These are phyloP conservation scores for Pseudocercospora pini-densiflorae DNA, from an alignment of 2,329 filamentous ascomycete species.

Conservation along the genomic window DNA sequence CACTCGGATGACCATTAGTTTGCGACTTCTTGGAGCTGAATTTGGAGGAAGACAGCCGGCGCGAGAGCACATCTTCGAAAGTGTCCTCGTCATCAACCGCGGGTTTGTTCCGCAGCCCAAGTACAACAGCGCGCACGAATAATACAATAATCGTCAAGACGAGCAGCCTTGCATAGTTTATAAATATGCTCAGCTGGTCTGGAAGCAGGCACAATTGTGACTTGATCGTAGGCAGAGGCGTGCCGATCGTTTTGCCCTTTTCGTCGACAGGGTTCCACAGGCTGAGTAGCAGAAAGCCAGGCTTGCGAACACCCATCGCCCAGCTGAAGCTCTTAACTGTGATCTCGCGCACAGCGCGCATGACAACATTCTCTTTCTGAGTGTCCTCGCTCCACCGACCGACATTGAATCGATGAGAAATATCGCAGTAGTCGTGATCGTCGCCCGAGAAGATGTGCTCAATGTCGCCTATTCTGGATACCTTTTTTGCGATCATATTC, in stretches of 20 bases:
- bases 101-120: constrained; percentile 35
- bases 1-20: constrained; percentile 30
- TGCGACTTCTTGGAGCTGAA: constrained; percentile 16
- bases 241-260: constrained; percentile 35
- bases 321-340: constrained; percentile 95
- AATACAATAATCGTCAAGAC: constrained; percentile 57
- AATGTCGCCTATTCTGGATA: constrained; percentile 69
- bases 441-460: constrained; percentile 91
- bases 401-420: constrained; percentile 67
- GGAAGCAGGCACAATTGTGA: constrained; percentile 90
- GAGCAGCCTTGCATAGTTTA: constrained; percentile 73
- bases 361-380: constrained; percentile 58
- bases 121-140: constrained; percentile 48
- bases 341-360: constrained; percentile 67
- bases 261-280: constrained; percentile 88
- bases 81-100: constrained; percentile 17
- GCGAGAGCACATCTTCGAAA: constrained; percentile 17
- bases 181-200: constrained; percentile 82
- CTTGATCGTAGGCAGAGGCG: constrained; percentile 67
- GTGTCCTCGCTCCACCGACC: constrained; percentile 24
- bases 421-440: constrained; percentile 96
- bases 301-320: constrained; percentile 91
- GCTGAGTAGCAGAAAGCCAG: constrained; percentile 86
- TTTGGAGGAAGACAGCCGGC: neutral
- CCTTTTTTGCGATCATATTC: constrained; percentile 71